These are phyloP conservation scores for Penicillium maclennaniae DNA, from an alignment of 495 filamentous ascomycete species.

Conservation along the genomic window DNA sequence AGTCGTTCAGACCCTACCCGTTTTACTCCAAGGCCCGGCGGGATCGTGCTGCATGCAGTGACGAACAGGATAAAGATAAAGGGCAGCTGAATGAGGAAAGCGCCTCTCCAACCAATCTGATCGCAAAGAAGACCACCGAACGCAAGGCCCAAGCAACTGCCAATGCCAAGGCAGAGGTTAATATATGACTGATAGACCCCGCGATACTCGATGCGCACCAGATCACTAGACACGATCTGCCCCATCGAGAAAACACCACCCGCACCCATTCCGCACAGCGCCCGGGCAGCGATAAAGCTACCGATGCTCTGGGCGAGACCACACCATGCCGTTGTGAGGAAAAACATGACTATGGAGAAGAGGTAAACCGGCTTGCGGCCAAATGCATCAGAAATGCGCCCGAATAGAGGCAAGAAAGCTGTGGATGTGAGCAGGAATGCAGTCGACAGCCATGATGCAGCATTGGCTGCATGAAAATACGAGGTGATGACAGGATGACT, in stretches of 20 bases:
- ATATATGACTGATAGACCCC: constrained; percentile 74
- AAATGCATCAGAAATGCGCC: constrained; percentile 66
- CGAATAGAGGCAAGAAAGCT: constrained; percentile 68
- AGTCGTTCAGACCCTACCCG: constrained; percentile 40
- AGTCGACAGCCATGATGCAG: constrained; percentile 77
- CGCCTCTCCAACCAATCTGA: constrained; percentile 69
- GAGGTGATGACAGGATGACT: constrained; percentile 80
- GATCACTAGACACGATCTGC: constrained; percentile 68
- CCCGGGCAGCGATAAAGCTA: constrained; percentile 68
- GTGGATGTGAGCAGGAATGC: constrained; percentile 75
- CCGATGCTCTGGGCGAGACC: constrained; percentile 65
- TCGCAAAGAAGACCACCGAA: constrained; percentile 74
- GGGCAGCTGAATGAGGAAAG: constrained; percentile 65
- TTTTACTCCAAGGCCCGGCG: constrained; percentile 54
- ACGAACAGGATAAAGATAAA: constrained; percentile 57
- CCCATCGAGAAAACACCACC: constrained; percentile 71
- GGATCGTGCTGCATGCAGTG: constrained; percentile 54
- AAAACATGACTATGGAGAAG: constrained; percentile 58
- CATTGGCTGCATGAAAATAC: constrained; percentile 69
- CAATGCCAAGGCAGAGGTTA: constrained; percentile 63
- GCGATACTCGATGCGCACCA: constrained; percentile 71
- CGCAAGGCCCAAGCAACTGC: constrained; percentile 63
- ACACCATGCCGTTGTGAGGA: constrained; percentile 68
- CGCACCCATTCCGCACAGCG: constrained; percentile 70
- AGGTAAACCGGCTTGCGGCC: constrained; percentile 70